Conservation (phyloP, 345 rosid species). For the Sonneratia caseolaris region DNA sequence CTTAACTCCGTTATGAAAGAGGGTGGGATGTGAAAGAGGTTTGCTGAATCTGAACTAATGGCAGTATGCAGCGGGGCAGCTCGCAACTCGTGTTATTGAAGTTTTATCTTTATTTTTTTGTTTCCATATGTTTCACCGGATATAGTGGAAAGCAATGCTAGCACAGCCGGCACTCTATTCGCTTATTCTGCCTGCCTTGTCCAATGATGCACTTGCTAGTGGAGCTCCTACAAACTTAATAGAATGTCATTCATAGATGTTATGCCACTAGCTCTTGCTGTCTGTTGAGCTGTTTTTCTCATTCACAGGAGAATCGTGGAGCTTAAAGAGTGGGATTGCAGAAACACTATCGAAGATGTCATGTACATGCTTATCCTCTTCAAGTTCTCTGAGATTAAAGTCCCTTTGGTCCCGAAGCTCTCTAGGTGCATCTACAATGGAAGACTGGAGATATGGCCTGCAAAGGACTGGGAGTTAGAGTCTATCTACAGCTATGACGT, state of each 20-base stretch:
- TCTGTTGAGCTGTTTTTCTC: constrained; percentile 4
- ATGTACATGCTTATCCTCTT: constrained; percentile 75
- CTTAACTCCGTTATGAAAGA: not conserved
- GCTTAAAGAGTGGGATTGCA: constrained; percentile 54
- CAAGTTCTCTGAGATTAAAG: constrained; percentile 80
- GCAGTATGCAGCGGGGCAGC: not conserved
- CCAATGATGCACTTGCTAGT: not conserved
- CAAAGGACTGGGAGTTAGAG: constrained; percentile 89
- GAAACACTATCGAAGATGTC: constrained; percentile 70
- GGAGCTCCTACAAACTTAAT: not conserved
- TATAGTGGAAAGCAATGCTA: not conserved
- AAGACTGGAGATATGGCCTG: constrained; percentile 81
- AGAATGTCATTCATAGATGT: not conserved
- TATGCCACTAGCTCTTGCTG: not conserved
- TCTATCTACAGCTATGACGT: constrained; percentile 60
- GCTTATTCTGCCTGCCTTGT: not conserved
- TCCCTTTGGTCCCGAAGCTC: constrained; percentile 78
- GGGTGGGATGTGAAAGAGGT: not conserved
- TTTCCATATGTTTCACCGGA: not conserved
- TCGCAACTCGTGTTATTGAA: not conserved
- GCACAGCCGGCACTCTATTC: not conserved
- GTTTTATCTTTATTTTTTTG: no score
- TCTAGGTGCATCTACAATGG: constrained; percentile 69
- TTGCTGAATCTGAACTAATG: not conserved
- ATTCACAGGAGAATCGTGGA: constrained; percentile 67